Percentiles rank a stretch among this genome's conserved stretches.
Conservation (phyloP, 2,329 filamentous ascomycete genomes). For the Neophaeococcomyces aloes region DNA sequence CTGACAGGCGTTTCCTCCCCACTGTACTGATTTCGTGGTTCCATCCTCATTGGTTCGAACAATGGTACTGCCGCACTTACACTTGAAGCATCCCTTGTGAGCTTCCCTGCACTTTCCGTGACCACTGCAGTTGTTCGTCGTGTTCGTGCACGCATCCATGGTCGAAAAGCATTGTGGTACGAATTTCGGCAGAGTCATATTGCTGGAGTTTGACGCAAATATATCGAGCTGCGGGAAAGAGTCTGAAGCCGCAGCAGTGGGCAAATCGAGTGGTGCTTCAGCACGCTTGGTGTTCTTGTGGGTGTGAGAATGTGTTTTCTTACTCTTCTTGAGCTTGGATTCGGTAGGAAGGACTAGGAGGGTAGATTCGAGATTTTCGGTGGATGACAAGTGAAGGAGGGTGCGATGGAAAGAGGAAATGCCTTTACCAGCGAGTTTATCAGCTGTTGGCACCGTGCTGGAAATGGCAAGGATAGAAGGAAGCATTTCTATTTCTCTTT, state of each 20-base stretch:
- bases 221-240: slow-evolving; percentile 20
- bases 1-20: slow-evolving; percentile 78
- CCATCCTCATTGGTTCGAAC: slow-evolving; percentile 37
- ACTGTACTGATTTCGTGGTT: slow-evolving; percentile 52
- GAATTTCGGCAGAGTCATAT: slow-evolving; percentile 29
- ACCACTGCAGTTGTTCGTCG: slow-evolving; percentile 69
- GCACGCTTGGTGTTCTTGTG: slow-evolving; percentile 4
- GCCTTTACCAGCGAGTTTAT: slow-evolving; percentile 18
- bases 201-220: slow-evolving; percentile 29
- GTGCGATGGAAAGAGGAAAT: slow-evolving; percentile 16
- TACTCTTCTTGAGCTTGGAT: slow-evolving; percentile 13
- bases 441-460: slow-evolving; percentile 30
- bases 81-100: slow-evolving; percentile 63
- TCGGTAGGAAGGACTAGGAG: slow-evolving; percentile 44
- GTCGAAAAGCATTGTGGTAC: slow-evolving; percentile 67
- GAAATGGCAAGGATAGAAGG: slow-evolving; percentile 33
- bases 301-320: neutral
- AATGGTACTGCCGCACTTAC: slow-evolving; percentile 57
- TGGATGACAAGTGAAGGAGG: slow-evolving; percentile 39
- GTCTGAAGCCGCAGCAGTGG: slow-evolving; percentile 26
- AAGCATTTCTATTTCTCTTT: slow-evolving; percentile 16
- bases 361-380: slow-evolving; percentile 46
- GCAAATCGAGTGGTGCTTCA: slow-evolving; percentile 23
- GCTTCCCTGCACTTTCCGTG: slow-evolving; percentile 68
- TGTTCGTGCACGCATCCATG: slow-evolving; percentile 54